These are phyloP conservation scores for Parsonsia alboflavescens DNA, from an alignment of 257 asterid species.

Conservation along the genomic window DNA sequence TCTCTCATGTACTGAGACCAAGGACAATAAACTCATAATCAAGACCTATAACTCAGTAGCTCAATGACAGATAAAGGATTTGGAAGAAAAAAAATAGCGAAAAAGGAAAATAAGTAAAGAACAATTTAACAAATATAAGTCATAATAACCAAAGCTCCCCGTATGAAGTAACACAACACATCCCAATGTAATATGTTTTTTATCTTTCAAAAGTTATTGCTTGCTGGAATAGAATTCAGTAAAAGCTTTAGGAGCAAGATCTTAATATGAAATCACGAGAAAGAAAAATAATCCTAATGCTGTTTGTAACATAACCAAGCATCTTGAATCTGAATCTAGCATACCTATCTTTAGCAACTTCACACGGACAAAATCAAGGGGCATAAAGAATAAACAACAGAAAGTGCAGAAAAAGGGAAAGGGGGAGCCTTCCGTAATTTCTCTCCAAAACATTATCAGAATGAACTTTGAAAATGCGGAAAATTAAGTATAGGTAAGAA, in stretches of 20 bases:
- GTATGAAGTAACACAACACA: neutral
- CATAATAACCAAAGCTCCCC: neutral
- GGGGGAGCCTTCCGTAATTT: neutral
- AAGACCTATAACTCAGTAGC: neutral
- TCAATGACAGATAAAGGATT: neutral
- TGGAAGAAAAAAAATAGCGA: neutral
- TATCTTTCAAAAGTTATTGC: neutral
- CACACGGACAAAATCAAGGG: neutral
- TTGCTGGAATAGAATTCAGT: neutral
- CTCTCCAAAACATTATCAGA: neutral
- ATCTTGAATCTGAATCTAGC: constrained; percentile 2
- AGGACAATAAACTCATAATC: neutral
- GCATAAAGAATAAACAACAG: neutral
- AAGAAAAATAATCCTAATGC: neutral
- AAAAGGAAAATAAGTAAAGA: neutral
- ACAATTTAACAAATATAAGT: neutral
- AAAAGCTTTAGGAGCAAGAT: neutral
- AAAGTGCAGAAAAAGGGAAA: neutral
- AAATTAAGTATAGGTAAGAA: neutral
- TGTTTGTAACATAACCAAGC: neutral
- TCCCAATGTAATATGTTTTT: neutral
- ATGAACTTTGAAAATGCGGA: neutral
- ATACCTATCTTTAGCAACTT: too few species aligned
- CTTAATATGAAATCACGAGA: neutral
- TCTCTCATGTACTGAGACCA: neutral